Evolutionary conservation across 1,139 yeast genomes (phyloP).

Genomic region (Sugiyamaella castrensis): DNA sequence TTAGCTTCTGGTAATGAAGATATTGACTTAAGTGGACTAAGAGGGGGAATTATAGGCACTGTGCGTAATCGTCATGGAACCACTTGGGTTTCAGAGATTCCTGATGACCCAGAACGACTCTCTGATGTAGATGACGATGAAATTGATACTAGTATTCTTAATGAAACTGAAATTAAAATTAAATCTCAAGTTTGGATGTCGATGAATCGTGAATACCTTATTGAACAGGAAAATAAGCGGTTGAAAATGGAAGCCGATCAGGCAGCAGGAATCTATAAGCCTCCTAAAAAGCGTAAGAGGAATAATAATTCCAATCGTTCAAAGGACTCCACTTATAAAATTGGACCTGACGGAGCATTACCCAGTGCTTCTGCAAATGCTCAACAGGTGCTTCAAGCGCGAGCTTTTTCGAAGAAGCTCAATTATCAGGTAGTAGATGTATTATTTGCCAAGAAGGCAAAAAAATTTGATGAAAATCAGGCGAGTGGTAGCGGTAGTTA

Average conservation of each 20-base stretch:
- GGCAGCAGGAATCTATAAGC: conserved; percentile 38
- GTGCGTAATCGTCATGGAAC: conserved; percentile 14
- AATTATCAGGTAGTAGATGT: conserved; percentile 50
- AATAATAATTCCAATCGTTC: conserved; percentile 24
- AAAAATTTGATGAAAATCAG: too few relatives aligned
- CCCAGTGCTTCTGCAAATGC: conserved; percentile 67
- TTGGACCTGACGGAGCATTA: conserved; percentile 42
- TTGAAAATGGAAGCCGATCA: conserved; percentile 85
- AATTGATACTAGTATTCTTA: conserved; percentile 55
- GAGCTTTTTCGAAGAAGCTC: conserved; percentile 69
- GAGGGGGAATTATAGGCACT: conserved; percentile 14
- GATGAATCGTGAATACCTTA: conserved; percentile 75
- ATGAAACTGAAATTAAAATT: conserved; percentile 61
- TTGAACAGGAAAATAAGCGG: conserved; percentile 82
- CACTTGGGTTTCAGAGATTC: conserved; percentile 45
- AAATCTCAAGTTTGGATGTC: conserved; percentile 89
- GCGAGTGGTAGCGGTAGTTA: neutral
- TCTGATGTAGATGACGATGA: conserved; percentile 85
- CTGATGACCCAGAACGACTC: conserved; percentile 59
- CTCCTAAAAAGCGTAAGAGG: conserved; percentile 36
- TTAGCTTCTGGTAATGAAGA: conserved; percentile 18
- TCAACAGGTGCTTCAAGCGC: conserved; percentile 6
- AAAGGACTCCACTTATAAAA: conserved; percentile 35
- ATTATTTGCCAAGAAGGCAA: too few relatives aligned
- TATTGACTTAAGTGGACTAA: conserved; percentile 15